phyloP scores from a whole-genome alignment of 768 basidiomycete genomes.

The Russula foetens region DNA sequence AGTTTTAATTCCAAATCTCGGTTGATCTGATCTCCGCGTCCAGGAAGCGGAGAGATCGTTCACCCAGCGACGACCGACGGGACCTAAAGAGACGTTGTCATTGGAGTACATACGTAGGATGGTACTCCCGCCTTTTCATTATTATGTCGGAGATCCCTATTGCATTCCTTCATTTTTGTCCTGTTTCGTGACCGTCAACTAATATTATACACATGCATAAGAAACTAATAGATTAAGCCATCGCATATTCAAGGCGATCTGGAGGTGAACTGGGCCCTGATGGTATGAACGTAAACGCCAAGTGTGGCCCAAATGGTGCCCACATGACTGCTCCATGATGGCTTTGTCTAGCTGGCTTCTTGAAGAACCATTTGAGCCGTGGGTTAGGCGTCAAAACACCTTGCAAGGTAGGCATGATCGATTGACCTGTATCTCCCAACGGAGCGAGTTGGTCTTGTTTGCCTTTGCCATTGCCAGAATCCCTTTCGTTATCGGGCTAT shows the following conservation, averaged over 20 bases:
- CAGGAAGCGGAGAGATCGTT: slow-evolving; percentile 21
- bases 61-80: slow-evolving; percentile 19
- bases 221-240: not conserved
- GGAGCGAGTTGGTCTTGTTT: too few species aligned
- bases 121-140: not conserved
- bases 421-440: too few species aligned
- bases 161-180: not conserved
- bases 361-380: too few species aligned
- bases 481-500: too few species aligned
- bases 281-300: too few species aligned
- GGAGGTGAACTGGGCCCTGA: too few species aligned
- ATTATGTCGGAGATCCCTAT: not conserved
- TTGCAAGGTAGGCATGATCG: too few species aligned
- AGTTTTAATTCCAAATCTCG: not conserved
- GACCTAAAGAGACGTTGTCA: slow-evolving; percentile 19
- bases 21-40: not conserved
- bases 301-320: too few species aligned
- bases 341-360: too few species aligned
- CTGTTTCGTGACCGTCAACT: not conserved
- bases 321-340: too few species aligned
- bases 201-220: not conserved
- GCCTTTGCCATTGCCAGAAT: too few species aligned
- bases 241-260: not conserved
- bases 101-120: not conserved
- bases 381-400: too few species aligned